These are phyloP conservation scores for Solanum hybrid DNA, from an alignment of 305 asterid species.

Conservation along the genomic window DNA sequence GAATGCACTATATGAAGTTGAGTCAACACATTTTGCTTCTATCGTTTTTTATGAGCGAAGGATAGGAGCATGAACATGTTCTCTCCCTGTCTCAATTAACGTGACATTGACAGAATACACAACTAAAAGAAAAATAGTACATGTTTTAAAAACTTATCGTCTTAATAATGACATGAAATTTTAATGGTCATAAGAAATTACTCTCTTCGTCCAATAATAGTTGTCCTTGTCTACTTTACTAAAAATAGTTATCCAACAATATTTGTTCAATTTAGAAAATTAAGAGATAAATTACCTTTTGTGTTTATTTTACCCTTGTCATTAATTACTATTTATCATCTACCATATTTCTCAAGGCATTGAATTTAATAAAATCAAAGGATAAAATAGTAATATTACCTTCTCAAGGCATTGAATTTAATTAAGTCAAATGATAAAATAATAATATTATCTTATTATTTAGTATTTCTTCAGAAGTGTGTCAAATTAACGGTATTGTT, in stretches of 20 bases:
- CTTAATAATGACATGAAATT: not conserved
- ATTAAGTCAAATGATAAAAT: not conserved
- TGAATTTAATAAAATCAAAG: too few relatives aligned
- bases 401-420: too few relatives aligned
- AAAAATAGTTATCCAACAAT: too few relatives aligned
- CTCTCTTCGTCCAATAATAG: not conserved
- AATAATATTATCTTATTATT: too few relatives aligned
- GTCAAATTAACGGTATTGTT: not conserved
- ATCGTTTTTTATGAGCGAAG: not conserved
- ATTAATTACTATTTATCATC: not conserved
- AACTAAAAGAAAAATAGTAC: not conserved
- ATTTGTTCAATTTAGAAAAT: not conserved
- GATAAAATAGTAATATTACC: too few relatives aligned
- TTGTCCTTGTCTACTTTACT: too few relatives aligned
- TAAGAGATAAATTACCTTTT: not conserved
- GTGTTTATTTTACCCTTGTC: not conserved
- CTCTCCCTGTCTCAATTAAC: not conserved
- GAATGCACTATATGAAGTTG: too few relatives aligned
- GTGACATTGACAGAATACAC: not conserved
- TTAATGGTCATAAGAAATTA: not conserved
- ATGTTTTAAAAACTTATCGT: not conserved
- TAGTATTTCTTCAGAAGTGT: too few relatives aligned
- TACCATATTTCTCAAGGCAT: not conserved
- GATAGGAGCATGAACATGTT: not conserved
- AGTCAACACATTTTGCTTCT: not conserved